These are phyloP conservation scores for Candolleomyces efflorescens DNA, from an alignment of 768 basidiomycete genomes.

Conservation along the genomic window DNA sequence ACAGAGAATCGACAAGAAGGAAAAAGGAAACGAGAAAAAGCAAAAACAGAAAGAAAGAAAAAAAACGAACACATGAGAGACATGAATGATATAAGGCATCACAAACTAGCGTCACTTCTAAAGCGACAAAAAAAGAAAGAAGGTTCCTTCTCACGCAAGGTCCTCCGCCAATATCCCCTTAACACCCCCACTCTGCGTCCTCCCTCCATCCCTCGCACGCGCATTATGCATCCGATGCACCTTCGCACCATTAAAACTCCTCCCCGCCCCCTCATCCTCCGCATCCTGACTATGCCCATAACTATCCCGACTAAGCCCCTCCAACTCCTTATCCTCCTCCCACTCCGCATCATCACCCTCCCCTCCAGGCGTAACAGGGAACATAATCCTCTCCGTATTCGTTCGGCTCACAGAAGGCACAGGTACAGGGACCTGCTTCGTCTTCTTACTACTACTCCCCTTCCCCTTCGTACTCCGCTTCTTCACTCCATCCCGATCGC, in stretches of 20 bases:
- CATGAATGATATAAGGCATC: too few relatives aligned
- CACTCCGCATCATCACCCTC: constrained; percentile 10
- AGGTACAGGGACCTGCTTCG: constrained; percentile 38
- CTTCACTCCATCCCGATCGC: background rate
- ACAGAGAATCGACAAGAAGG: background rate
- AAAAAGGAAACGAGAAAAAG: background rate
- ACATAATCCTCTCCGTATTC: constrained; percentile 42
- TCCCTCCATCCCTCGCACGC: constrained; percentile 72
- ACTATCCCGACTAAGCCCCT: background rate
- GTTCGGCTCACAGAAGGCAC: constrained; percentile 36
- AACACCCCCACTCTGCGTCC: constrained; percentile 86
- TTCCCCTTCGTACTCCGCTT: constrained; percentile 24
- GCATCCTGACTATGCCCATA: too few relatives aligned
- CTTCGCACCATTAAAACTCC: constrained; percentile 7
- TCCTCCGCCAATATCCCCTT: constrained; percentile 60
- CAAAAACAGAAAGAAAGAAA: background rate
- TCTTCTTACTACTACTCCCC: constrained; percentile 4
- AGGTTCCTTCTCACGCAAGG: constrained; percentile 17
- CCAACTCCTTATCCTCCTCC: constrained; percentile 11
- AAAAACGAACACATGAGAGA: background rate
- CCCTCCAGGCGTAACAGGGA: constrained; percentile 50
- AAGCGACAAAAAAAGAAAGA: background rate
- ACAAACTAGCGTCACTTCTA: background rate
- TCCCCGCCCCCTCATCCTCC: background rate
- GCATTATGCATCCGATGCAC: constrained; percentile 62